Conservation (phyloP, 345 rosid genomes). For the Dimocarpus longan region DNA sequence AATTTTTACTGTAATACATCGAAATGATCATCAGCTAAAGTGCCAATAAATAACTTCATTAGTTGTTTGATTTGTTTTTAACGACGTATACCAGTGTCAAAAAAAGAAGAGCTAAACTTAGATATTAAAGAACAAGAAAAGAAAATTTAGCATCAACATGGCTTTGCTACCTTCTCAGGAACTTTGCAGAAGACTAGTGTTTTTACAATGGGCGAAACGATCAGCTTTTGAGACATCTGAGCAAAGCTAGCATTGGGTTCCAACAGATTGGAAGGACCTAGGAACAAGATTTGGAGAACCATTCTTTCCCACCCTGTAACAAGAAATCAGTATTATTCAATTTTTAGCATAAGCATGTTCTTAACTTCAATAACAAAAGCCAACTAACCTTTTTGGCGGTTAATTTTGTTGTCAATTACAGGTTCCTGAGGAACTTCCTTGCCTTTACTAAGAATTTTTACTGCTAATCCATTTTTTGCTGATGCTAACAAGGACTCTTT, state of each 20-base stretch:
- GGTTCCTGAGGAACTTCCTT: slow-evolving; percentile 82
- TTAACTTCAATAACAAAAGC: background rate
- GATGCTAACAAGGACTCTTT: slow-evolving; percentile 78
- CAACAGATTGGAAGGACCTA: slow-evolving; percentile 90
- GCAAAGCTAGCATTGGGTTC: slow-evolving; percentile 95
- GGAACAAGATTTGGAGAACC: slow-evolving; percentile 94
- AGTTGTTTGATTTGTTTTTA: too few species aligned
- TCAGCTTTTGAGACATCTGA: slow-evolving; percentile 90
- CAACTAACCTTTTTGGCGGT: slow-evolving; percentile 70
- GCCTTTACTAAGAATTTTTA: slow-evolving; percentile 90
- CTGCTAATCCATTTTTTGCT: slow-evolving; percentile 92
- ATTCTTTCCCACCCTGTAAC: slow-evolving; percentile 97
- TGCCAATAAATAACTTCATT: background rate
- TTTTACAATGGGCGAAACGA: slow-evolving; percentile 93
- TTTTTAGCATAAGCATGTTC: slow-evolving; percentile 14
- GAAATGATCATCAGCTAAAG: background rate
- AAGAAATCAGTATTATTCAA: slow-evolving; percentile 5
- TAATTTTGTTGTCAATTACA: slow-evolving; percentile 66
- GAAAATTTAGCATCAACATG: background rate
- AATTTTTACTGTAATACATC: too few species aligned
- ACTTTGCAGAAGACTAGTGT: slow-evolving; percentile 96
- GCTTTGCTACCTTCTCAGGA: slow-evolving; percentile 77
- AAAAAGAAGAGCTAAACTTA: background rate
- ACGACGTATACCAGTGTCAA: too few species aligned
- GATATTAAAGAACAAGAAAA: background rate